A percentile compares a stretch with the other conserved stretches of the same genome.
Evolutionary conservation across 192 early-diverging fungal genomes (phyloP).

Genomic region (Backusella macrospora): DNA sequence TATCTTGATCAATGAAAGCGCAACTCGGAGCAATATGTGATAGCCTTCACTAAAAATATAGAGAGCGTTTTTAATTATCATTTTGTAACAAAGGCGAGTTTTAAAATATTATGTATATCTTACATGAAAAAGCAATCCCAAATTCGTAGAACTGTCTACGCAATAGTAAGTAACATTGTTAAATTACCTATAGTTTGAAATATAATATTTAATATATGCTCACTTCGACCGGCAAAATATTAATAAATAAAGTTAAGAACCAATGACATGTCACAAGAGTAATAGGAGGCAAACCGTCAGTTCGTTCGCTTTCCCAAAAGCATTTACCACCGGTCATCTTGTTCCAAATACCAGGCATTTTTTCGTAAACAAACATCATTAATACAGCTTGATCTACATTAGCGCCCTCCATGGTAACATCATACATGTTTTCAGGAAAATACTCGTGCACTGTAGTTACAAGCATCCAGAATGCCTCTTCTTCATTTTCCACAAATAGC

Average conservation of each 20-base stretch:
- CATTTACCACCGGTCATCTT: constrained; percentile 46
- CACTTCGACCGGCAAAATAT: constrained; percentile 62
- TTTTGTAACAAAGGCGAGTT: not conserved
- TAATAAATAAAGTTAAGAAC: constrained; percentile 79
- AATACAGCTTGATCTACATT: constrained; percentile 74
- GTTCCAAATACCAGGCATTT: constrained; percentile 49
- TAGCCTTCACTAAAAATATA: constrained; percentile 47
- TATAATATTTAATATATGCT: not conserved
- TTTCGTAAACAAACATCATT: constrained; percentile 54
- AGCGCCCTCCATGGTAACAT: constrained; percentile 71
- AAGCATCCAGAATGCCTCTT: constrained; percentile 82
- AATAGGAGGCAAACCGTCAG: constrained; percentile 62
- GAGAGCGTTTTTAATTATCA: not conserved
- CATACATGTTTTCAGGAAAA: constrained; percentile 76
- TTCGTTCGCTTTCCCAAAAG: constrained; percentile 46
- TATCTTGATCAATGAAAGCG: constrained; percentile 67
- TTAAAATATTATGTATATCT: not conserved
- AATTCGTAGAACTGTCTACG: constrained; percentile 50
- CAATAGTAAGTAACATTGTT: not conserved
- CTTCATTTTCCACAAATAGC: constrained; percentile 72
- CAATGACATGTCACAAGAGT: constrained; percentile 77
- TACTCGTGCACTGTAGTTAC: constrained; percentile 74
- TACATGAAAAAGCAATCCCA: constrained; percentile 68
- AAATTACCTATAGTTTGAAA: not conserved
- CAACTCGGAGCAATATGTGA: constrained; percentile 72